phyloP scores from a whole-genome alignment of 2,329 filamentous ascomycete species.

The Pyrenochaeta sp. region DNA sequence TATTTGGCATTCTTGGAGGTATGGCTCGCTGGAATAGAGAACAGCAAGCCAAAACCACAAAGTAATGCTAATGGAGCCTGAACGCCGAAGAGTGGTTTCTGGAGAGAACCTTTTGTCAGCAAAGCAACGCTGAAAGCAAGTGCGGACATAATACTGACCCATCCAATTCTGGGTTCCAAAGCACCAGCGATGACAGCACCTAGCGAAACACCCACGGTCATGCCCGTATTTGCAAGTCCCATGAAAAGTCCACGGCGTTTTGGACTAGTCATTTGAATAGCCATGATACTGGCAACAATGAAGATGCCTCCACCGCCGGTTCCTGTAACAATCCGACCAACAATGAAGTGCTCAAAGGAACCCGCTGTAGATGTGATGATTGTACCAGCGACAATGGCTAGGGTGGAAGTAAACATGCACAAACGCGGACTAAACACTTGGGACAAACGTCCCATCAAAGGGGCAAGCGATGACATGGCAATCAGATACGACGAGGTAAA shows the following conservation, averaged over 20 bases:
- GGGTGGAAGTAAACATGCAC: slow-evolving; percentile 69
- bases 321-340: slow-evolving; percentile 73
- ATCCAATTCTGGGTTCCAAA: slow-evolving; percentile 69
- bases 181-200: slow-evolving; percentile 75
- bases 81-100: slow-evolving; percentile 76
- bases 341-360: slow-evolving; percentile 68
- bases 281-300: slow-evolving; percentile 75
- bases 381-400: slow-evolving; percentile 67
- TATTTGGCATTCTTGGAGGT: slow-evolving; percentile 47
- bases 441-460: slow-evolving; percentile 74
- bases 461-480: slow-evolving; percentile 64
- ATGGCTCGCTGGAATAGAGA: slow-evolving; percentile 66
- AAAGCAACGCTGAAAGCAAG: too few relatives aligned
- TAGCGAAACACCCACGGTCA: slow-evolving; percentile 74
- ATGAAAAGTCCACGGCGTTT: slow-evolving; percentile 75
- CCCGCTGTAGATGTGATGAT: slow-evolving; percentile 69
- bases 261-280: slow-evolving; percentile 74
- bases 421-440: slow-evolving; percentile 74
- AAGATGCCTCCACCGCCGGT: slow-evolving; percentile 75
- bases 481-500: slow-evolving; percentile 78
- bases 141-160: slow-evolving; percentile 60
- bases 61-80: slow-evolving; percentile 71
- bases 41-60: slow-evolving; percentile 67
- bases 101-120: slow-evolving; percentile 16
- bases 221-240: slow-evolving; percentile 75